A percentile compares a stretch with the other conserved stretches of the same genome.
These are phyloP conservation scores for Fusarium zealandicum DNA, from an alignment of 2,329 filamentous ascomycete species.

Conservation along the genomic window DNA sequence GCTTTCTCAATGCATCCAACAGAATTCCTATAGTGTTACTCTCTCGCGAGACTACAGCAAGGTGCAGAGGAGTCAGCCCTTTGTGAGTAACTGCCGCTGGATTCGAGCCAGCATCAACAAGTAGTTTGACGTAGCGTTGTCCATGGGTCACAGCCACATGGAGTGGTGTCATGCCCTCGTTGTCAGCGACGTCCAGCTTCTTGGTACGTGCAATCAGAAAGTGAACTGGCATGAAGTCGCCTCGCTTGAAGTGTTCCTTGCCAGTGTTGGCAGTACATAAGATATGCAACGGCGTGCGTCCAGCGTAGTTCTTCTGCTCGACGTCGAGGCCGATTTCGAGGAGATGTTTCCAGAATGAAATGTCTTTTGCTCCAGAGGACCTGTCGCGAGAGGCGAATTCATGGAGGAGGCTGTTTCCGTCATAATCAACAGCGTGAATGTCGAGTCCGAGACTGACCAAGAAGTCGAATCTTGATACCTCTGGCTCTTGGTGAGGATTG, in stretches of 20 bases:
- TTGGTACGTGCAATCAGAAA: constrained; percentile 24
- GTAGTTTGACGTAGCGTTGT: constrained; percentile 28
- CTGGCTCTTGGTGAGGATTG: not conserved
- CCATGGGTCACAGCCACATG: constrained; percentile 37
- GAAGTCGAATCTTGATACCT: constrained; percentile 3
- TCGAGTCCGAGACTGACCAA: constrained; percentile 13
- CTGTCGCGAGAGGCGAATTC: constrained; percentile 14
- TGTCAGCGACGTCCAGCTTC: constrained; percentile 13
- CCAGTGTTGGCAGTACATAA: constrained; percentile 7
- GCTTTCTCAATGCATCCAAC: constrained; percentile 17
- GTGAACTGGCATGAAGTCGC: constrained; percentile 8
- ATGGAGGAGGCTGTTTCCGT: constrained; percentile 37
- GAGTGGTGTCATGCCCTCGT: constrained; percentile 34
- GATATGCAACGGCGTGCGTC: constrained; percentile 37
- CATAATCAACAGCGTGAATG: constrained; percentile 23
- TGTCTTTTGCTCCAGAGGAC: not conserved
- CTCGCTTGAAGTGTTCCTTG: not conserved
- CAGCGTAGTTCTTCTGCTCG: constrained; percentile 26
- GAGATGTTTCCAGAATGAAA: constrained; percentile 21
- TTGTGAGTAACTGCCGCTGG: constrained; percentile 41
- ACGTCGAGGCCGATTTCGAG: constrained; percentile 19
- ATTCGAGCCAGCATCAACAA: constrained; percentile 50
- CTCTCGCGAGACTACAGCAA: constrained; percentile 48
- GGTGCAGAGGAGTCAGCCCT: constrained; percentile 49
- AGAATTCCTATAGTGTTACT: constrained; percentile 47